These are phyloP conservation scores for Erodium texanum DNA, from an alignment of 441 rosid genomes.

Conservation along the genomic window DNA sequence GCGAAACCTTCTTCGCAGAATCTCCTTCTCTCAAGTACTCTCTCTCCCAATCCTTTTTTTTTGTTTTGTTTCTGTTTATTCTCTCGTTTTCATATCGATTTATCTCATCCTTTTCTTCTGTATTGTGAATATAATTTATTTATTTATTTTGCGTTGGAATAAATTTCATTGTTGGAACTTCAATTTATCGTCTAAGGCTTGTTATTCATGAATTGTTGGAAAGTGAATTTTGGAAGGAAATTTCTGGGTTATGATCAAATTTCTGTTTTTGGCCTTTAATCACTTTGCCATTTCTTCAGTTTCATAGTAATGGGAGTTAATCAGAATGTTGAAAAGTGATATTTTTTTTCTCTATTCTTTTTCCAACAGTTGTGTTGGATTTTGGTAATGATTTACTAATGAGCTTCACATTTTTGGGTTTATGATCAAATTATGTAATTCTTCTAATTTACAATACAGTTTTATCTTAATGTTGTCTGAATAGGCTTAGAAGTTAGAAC, in stretches of 20 bases:
- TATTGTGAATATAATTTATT: neutral
- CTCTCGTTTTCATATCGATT: neutral
- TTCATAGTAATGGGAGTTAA: neutral
- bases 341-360: neutral
- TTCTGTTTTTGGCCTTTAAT: neutral
- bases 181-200: neutral
- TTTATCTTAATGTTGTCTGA: neutral
- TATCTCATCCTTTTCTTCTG: neutral
- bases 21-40: slow-evolving; percentile 33
- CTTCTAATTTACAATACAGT: neutral
- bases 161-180: neutral
- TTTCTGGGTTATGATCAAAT: neutral
- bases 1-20: slow-evolving; percentile 35
- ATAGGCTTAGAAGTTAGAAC: neutral
- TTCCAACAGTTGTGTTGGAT: neutral
- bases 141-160: neutral
- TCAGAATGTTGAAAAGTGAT: neutral
- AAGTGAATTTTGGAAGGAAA: neutral
- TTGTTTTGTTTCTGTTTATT: neutral
- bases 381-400: neutral
- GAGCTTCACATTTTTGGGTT: neutral
- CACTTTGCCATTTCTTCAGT: neutral
- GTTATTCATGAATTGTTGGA: neutral
- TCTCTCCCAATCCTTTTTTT: slow-evolving; percentile 8
- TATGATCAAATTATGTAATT: neutral